Percentiles rank a stretch among this genome's conserved stretches.
These are phyloP conservation scores for Trifolium subterraneum DNA, from an alignment of 306 rosid species.

Conservation along the genomic window DNA sequence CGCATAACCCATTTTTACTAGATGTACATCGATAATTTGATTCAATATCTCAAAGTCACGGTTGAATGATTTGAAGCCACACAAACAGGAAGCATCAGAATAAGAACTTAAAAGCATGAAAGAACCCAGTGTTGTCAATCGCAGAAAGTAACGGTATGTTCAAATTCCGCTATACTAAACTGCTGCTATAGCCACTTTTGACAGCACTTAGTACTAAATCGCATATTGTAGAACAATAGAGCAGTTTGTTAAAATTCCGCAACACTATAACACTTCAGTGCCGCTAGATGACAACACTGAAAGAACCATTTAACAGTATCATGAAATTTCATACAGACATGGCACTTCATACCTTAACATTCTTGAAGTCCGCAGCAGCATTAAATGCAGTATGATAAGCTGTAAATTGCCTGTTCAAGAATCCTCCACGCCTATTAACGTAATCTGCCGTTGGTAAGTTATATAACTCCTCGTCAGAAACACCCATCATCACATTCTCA, in stretches of 20 bases:
- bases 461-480: constrained; percentile 88
- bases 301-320: constrained; percentile 28
- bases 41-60: no score
- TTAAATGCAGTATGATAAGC: constrained; percentile 81
- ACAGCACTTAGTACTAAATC: neutral
- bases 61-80: constrained; percentile 32
- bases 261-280: neutral
- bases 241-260: neutral
- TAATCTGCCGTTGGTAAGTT: constrained; percentile 90
- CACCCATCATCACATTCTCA: constrained; percentile 85
- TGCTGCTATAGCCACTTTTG: neutral
- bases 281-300: constrained; percentile 3
- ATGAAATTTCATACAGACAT: constrained; percentile 23
- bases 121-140: constrained; percentile 1
- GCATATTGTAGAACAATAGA: neutral
- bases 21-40: neutral
- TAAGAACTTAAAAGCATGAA: constrained; percentile 27
- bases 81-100: constrained; percentile 13
- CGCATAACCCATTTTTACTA: constrained; percentile 21
- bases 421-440: constrained; percentile 63
- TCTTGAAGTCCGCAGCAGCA: constrained; percentile 81
- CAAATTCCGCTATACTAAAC: neutral
- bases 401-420: constrained; percentile 55
- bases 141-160: neutral
- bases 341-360: constrained; percentile 67